Base-by-base conservation (phyloP, 306 rosid species). In the Malus fusca region DNA sequence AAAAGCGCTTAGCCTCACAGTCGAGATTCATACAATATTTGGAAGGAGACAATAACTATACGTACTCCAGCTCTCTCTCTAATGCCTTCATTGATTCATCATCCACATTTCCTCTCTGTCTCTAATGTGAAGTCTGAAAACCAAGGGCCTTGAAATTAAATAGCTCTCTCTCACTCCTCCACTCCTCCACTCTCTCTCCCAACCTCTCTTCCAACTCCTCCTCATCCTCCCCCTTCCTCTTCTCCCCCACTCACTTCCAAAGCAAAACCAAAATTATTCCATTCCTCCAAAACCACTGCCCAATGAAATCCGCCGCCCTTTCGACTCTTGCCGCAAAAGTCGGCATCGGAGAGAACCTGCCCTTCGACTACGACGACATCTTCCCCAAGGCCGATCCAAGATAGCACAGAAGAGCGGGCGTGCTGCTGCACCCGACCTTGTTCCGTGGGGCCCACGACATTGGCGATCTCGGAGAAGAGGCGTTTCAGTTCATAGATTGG, bases 351-450 rank as follows among this genome's bases (percentile, higher is more conserved):
- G 87, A 90, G 52, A 95, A 90, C 72, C 80, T 92, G 1, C 94
- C 98, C 11, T 25, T 40, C 15, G 81, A 85, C 23, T 94, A 94
- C 75, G 95, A 83, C 1, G 87, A 90, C 30, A 84, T 91, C 78
- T 72, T 88, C 60, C 96, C 92, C 51, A 78, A 76, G 59, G 48
- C 84, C 8, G 40, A 82, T 59, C 89, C 85, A 8, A 40, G 66
- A 1, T 69, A 76, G 52, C 95, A 89, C 58, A 86, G 93, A 80
- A 88, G 98, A 85, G 94, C 97, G 19, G 97, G 98, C 23, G 87
- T 94, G 68, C 40, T 88, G 5, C 93, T 94, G 66, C 98, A 94
- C 72, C 98, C 98, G 79, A 92, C 98, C 66, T 94, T 97, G 82
- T 89, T 92, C 81, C 85, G 84, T 3, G 93, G 98, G 2, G 96